Conservation (phyloP, 352 stramenopile genomes). For the Phytophthora rubi region DNA sequence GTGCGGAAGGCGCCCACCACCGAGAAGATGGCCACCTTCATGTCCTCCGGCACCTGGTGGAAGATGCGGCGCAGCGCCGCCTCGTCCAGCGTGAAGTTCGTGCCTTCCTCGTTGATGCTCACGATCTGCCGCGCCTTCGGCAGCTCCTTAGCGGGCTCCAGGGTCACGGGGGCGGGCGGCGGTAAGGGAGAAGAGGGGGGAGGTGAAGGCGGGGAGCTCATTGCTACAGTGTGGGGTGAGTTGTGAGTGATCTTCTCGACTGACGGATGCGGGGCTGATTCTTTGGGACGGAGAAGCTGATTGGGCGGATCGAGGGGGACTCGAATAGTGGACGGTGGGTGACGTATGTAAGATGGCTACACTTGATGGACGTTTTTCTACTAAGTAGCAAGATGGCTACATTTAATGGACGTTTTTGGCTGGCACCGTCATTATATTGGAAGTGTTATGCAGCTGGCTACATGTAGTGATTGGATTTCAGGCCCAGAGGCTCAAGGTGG, state of each 20-base stretch:
- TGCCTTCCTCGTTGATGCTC: conserved; percentile 89
- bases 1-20: conserved; percentile 99
- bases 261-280: neutral
- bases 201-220: conserved; percentile 25
- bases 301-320: neutral
- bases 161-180: conserved; percentile 25
- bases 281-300: neutral
- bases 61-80: conserved; percentile 75
- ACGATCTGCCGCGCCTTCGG: conserved; percentile 75
- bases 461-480: neutral
- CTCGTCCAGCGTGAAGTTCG: conserved; percentile 86
- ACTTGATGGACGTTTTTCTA: neutral
- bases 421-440: no score
- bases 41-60: conserved; percentile 85
- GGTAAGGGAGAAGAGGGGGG: conserved; percentile 4
- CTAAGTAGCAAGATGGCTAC: no score
- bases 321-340: neutral
- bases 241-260: neutral
- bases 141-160: conserved; percentile 38
- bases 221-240: neutral
- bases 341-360: neutral
- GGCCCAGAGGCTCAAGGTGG: neutral
- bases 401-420: no score
- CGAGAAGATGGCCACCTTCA: conserved; percentile 98
- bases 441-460: neutral